Conservation (phyloP, 2,329 filamentous ascomycete genomes). For the Xylaria sp. region DNA sequence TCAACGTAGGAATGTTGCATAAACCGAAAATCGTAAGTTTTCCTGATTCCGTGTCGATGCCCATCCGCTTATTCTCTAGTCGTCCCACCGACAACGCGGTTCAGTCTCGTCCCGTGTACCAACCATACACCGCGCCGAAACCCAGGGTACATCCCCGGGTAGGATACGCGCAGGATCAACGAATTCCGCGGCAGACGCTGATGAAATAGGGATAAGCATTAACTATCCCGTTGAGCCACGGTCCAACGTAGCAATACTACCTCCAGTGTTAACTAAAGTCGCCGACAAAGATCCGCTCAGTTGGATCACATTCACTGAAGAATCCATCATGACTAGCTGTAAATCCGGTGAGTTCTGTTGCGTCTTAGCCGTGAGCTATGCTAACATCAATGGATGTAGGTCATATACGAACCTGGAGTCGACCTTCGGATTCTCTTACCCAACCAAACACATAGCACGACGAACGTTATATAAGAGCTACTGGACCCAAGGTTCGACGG, state of each 20-base stretch:
- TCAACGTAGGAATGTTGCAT: slow-evolving; percentile 95
- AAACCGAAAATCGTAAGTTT: slow-evolving; percentile 82
- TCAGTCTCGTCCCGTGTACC: slow-evolving; percentile 65
- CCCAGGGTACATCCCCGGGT: slow-evolving; percentile 66
- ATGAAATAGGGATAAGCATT: slow-evolving; percentile 67
- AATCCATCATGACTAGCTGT: slow-evolving; percentile 92
- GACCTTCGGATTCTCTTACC: slow-evolving; percentile 54
- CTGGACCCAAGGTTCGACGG: background rate
- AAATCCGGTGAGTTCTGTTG: slow-evolving; percentile 76
- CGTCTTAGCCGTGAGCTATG: slow-evolving; percentile 1
- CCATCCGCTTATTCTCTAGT: slow-evolving; percentile 49
- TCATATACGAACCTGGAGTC: slow-evolving; percentile 57
- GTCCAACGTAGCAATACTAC: slow-evolving; percentile 83
- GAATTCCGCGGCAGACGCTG: slow-evolving; percentile 61
- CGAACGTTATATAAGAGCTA: background rate
- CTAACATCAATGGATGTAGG: slow-evolving; percentile 44
- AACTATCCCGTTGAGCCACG: slow-evolving; percentile 88
- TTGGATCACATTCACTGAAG: slow-evolving; percentile 93
- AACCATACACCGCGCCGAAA: slow-evolving; percentile 67
- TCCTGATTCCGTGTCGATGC: slow-evolving; percentile 28
- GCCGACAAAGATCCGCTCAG: slow-evolving; percentile 88
- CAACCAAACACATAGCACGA: slow-evolving; percentile 36
- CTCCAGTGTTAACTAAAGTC: slow-evolving; percentile 88
- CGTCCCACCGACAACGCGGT: slow-evolving; percentile 66
- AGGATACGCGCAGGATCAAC: slow-evolving; percentile 78